Base-by-base conservation (phyloP, 345 rosid genomes). In the Streptanthus diversifolius region DNA sequence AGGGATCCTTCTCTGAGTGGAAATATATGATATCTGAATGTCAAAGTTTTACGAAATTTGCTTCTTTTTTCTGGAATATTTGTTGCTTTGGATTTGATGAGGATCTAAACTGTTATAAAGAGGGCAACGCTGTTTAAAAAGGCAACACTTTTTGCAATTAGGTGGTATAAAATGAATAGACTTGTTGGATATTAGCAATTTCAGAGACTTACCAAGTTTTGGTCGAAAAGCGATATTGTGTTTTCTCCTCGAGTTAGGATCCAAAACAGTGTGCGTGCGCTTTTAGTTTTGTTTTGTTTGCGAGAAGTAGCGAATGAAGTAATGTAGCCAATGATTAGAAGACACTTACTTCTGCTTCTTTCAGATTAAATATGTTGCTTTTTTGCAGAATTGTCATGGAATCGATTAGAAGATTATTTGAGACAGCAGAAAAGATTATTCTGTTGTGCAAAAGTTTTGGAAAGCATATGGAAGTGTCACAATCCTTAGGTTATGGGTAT, bases 371-470 rank as follows among this genome's bases (percentile, higher is more conserved):
- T 54, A 62, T 52, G 70, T 54, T 63, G 48, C 57, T 43, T 17
- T 24, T 33, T 47, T 73, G 66, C 65, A 73, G 78, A 58, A 48
- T 48, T 48, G 41, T n/a, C 60, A 13, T 29, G 58, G 30, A 53
- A 21, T 21, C 54, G 39, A 49, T 48, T 41, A 24, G 59, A 24
- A 19, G 36, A 30, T 49, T 64, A 22, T 43, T 54, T 0, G 13
- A 49, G 41, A 13, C 74, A 27, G 39, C 53, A 62, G 35, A 64
- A 41, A 65, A 43, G 33, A 63, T 22, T 3, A 4, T 22, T 72
- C 48, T 64, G 30, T 0, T 63, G 11, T 63, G 24, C 37, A 10
- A 7, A 54, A 54, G 57, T 73, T 73, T 73, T 65, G 66, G 40
- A 21, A 56, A 44, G 13, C 51, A 3, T 44, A 24, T 36, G 40